Evolutionary conservation across 805 yeast genomes (phyloP), one percentile per base, ranked within the genome.

Genomic region (Candida nitratophila): DNA sequence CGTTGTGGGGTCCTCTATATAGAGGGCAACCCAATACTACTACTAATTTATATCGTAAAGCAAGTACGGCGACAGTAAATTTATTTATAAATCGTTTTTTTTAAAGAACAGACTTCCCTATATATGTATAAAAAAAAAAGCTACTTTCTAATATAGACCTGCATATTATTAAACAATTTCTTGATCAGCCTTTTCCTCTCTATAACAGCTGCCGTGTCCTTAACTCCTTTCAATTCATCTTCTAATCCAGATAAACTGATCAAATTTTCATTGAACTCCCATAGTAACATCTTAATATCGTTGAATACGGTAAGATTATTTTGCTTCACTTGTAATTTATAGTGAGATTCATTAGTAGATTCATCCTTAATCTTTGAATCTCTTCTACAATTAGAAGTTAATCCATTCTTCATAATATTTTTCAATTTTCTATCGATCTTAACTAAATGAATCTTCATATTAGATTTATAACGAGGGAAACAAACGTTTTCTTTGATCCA

Each of bases 381-480:
- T 12, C 12, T 34, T 20, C 37, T 34, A 6, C 12, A 9, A 12
- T 8, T 19, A 16, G 22, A 4, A 16, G 37, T 19, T 7, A 20
- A 17, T n/a, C 24, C 20, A 34, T 7, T 20, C 24, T 34, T 34
- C n/a, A 34, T 17, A 12, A 36, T 36, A 22, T 36, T 22, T 36
- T 22, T 36, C 17, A 22, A 15, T 15, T 36, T 36, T 36, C 30
- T 36, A 22, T 36, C 37, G 9, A 34, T 19, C 37, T 31, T 38
- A 2, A 65, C 19, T 14, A 67, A 37, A 44, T 66, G 71, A 6
- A 70, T 53, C 48, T 68, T 69, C 74, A 70, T 70, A 27, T 65
- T 67, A 39, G 70, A 59, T 45, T 70, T 70, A 47, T 70, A 70
- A 24, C 75, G 54, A 39, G 75, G 75, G 44, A 60, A 66, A 35